phyloP scores from a whole-genome alignment of 352 stramenopile genomes.

The Phytophthora europaea region DNA sequence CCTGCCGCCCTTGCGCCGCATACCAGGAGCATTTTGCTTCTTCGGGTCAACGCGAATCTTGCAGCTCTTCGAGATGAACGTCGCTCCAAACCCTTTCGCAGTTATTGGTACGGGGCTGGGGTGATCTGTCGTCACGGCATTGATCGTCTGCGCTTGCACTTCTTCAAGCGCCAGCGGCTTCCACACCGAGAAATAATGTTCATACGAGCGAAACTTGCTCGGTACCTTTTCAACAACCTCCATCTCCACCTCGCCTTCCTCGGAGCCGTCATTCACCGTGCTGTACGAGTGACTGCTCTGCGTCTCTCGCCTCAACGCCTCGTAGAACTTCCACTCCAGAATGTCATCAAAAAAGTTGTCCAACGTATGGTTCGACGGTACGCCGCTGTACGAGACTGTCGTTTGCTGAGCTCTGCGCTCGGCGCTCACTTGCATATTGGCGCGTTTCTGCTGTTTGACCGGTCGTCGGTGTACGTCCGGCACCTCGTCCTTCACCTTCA shows the following conservation, averaged over 20 bases:
- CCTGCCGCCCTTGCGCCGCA: conserved; percentile 37
- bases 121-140: conserved; percentile 76
- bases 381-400: conserved; percentile 23
- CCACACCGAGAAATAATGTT: conserved; percentile 92
- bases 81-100: conserved; percentile 54
- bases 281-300: conserved; percentile 62
- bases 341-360: conserved; percentile 89
- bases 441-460: conserved; percentile 72
- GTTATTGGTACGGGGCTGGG: conserved; percentile 59
- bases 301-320: conserved; percentile 63
- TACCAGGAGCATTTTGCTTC: conserved; percentile 44
- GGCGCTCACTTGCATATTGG: conserved; percentile 29
- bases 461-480: conserved; percentile 75
- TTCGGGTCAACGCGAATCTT: conserved; percentile 78
- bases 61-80: conserved; percentile 71
- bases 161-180: conserved; percentile 87
- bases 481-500: conserved; percentile 39
- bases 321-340: conserved; percentile 84
- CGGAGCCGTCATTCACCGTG: conserved; percentile 71
- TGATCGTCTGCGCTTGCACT: conserved; percentile 90
- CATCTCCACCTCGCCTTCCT: conserved; percentile 81
- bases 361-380: conserved; percentile 64
- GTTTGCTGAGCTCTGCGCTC: conserved; percentile 35
- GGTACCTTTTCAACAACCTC: conserved; percentile 68
- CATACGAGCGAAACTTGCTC: conserved; percentile 88